Evolutionary conservation across 139 green algal species (phyloP).

Genomic region (Micractinium conductrix): DNA sequence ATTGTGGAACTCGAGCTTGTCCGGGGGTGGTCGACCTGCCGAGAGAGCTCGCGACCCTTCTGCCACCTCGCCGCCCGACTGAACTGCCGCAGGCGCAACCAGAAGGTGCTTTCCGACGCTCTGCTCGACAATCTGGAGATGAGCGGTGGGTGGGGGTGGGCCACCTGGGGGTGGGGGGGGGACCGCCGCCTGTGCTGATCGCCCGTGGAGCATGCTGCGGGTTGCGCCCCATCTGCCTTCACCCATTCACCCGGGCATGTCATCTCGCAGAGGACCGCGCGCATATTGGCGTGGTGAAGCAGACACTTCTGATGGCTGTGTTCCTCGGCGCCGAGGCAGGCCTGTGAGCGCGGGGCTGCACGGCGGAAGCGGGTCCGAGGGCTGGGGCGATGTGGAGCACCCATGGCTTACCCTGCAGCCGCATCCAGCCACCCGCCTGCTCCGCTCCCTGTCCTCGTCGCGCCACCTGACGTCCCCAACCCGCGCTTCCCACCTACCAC

Average conservation of each 20-base stretch:
- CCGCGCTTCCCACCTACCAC: not conserved
- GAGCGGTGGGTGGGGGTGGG: not conserved
- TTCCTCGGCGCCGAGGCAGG: not conserved
- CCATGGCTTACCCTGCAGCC: too few species aligned
- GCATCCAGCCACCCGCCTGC: not conserved
- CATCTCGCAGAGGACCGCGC: not conserved
- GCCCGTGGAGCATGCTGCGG: too few species aligned
- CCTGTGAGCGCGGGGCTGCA: not conserved
- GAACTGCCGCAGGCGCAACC: not conserved
- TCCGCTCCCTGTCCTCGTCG: not conserved
- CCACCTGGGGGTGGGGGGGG: not conserved
- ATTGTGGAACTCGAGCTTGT: too few species aligned
- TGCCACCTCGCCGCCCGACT: too few species aligned
- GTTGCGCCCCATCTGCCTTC: not conserved
- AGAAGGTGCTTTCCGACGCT: not conserved
- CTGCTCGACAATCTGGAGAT: not conserved
- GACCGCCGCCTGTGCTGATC: too few species aligned
- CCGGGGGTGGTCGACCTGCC: too few species aligned
- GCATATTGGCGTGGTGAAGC: not conserved
- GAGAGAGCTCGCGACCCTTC: too few species aligned
- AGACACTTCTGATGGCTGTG: not conserved
- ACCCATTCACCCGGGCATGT: not conserved
- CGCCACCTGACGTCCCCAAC: not conserved
- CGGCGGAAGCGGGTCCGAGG: not conserved
- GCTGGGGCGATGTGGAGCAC: too few species aligned